Percentiles rank a stretch among this genome's conserved stretches.
Evolutionary conservation across 345 rosid genomes (phyloP).

Genomic region (Boechera divaricarpa): DNA sequence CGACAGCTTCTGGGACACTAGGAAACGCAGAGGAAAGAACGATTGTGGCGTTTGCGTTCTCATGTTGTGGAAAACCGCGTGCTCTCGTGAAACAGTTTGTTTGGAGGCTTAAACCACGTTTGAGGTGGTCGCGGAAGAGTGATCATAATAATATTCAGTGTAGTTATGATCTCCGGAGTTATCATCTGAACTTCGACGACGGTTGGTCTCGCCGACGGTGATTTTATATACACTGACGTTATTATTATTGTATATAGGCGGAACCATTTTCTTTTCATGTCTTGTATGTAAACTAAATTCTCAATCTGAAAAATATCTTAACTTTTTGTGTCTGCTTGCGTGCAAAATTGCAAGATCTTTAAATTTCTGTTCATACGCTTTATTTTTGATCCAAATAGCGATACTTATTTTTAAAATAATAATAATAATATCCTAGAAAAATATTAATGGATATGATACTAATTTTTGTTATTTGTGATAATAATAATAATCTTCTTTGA

Average conservation of each 20-base stretch:
- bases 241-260: not conserved
- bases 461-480: too few relatives aligned
- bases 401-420: not conserved
- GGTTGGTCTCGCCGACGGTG: constrained; percentile 44
- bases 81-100: constrained; percentile 42
- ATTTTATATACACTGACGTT: not conserved
- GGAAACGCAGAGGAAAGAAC: constrained; percentile 42
- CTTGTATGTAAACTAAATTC: constrained; percentile 23
- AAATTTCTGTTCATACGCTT: not conserved
- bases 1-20: constrained; percentile 23
- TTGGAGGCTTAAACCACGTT: constrained; percentile 51
- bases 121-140: constrained; percentile 37
- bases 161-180: constrained; percentile 52
- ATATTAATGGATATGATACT: too few relatives aligned
- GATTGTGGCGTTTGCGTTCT: constrained; percentile 40
- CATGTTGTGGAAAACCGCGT: constrained; percentile 40
- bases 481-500: too few relatives aligned
- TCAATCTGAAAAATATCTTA: not conserved
- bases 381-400: not conserved
- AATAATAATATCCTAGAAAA: not conserved
- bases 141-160: constrained; percentile 42
- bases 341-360: not conserved
- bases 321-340: constrained; percentile 3
- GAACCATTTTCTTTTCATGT: constrained; percentile 11
- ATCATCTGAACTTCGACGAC: constrained; percentile 54